phyloP scores from a whole-genome alignment of 306 rosid species.

The Quercus agrifolia region DNA sequence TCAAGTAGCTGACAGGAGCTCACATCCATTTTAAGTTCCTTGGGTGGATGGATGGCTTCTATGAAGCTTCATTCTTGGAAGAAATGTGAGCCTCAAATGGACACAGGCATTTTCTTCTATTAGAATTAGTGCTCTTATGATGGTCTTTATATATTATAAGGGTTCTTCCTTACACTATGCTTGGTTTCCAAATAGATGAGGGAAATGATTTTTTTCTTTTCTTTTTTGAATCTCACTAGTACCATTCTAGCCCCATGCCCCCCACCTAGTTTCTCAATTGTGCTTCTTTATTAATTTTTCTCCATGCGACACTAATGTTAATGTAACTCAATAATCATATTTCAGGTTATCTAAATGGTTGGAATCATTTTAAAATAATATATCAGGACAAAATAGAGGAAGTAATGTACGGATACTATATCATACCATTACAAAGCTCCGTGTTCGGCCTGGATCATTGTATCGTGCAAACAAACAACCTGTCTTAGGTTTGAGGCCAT shows the following conservation, averaged over 20 bases:
- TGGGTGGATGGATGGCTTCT: neutral
- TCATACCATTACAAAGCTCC: slow-evolving; percentile 73
- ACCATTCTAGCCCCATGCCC: neutral
- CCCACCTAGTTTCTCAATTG: neutral
- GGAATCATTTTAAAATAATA: neutral
- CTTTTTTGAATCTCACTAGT: neutral
- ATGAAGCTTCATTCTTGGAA: neutral
- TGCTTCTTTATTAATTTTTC: neutral
- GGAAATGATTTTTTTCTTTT: neutral
- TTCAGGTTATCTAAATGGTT: neutral
- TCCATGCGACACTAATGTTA: no score
- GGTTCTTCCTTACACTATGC: neutral
- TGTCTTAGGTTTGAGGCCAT: slow-evolving; percentile 62
- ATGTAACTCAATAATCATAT: neutral
- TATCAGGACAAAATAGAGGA: neutral
- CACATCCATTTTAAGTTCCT: neutral
- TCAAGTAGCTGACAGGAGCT: neutral
- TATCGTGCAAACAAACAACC: slow-evolving; percentile 94
- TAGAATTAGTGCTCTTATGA: neutral
- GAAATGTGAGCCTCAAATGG: neutral
- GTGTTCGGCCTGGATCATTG: slow-evolving; percentile 89
- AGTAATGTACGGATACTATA: slow-evolving; percentile 1
- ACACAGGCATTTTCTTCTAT: neutral
- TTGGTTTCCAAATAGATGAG: neutral
- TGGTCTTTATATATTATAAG: neutral